Conservation (phyloP, 208 protist genomes). For the Leishmania gerbilli region DNA sequence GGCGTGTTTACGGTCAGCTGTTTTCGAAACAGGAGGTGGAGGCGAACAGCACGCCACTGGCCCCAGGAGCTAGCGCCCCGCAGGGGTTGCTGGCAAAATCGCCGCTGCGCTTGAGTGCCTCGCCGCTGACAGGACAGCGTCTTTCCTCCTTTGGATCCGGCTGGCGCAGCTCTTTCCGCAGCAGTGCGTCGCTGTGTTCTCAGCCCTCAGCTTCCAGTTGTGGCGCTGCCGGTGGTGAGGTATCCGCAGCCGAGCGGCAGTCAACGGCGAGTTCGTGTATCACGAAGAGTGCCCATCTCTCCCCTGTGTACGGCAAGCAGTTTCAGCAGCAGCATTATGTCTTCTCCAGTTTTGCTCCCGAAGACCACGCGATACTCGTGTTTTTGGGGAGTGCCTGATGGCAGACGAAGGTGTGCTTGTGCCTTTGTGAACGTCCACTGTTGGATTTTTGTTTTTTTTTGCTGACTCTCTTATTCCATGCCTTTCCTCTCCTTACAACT, state of each 20-base stretch:
- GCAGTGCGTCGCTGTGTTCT: neutral
- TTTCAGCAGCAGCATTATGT: conserved; percentile 35
- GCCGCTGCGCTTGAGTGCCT: neutral
- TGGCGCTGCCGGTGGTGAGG: neutral
- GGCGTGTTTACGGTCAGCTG: conserved; percentile 52
- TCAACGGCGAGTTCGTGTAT: conserved; percentile 1
- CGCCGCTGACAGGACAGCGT: neutral
- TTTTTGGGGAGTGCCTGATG: conserved; percentile 39
- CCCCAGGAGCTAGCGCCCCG: neutral
- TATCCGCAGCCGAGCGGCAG: neutral
- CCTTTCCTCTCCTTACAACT: neutral
- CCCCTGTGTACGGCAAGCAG: conserved; percentile 18
- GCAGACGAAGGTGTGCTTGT: neutral
- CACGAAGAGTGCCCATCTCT: conserved; percentile 21
- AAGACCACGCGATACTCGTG: conserved; percentile 34
- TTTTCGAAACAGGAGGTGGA: conserved; percentile 56
- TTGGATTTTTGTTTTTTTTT: neutral
- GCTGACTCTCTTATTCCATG: neutral
- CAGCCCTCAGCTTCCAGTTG: neutral
- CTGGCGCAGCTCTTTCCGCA: neutral
- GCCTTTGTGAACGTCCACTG: neutral
- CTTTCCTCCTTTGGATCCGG: neutral
- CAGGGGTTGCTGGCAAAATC: neutral
- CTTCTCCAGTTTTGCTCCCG: conserved; percentile 34
- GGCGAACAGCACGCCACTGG: conserved; percentile 34